A percentile compares a stretch with the other conserved stretches of the same genome.
Conservation (phyloP, 306 rosid species). For the Rubus parviflorus region DNA sequence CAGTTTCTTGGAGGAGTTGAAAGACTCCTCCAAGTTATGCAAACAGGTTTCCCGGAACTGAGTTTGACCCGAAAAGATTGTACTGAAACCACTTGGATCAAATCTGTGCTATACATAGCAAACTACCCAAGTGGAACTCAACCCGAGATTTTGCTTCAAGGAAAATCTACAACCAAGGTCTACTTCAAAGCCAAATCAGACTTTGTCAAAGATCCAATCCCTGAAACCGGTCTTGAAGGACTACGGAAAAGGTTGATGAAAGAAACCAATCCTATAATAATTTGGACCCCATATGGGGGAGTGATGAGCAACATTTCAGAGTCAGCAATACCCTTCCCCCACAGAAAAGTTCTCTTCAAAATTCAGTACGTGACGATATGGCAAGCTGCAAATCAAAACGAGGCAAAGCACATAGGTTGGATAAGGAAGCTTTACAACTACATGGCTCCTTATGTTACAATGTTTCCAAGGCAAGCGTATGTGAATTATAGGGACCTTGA, state of each 20-base stretch:
- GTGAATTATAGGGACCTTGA: constrained; percentile 80
- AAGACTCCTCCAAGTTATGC: constrained; percentile 50
- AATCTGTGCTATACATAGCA: constrained; percentile 61
- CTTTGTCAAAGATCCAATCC: constrained; percentile 54
- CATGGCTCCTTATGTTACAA: constrained; percentile 65
- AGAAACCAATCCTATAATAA: constrained; percentile 54
- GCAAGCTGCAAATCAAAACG: constrained; percentile 38
- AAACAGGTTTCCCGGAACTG: constrained; percentile 60
- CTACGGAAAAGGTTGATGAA: constrained; percentile 55
- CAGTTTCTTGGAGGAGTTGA: constrained; percentile 53
- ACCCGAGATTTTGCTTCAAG: constrained; percentile 56
- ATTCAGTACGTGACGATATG: constrained; percentile 58
- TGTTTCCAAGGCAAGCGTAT: constrained; percentile 63
- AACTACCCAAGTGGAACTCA: constrained; percentile 59
- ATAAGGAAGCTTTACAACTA: constrained; percentile 63
- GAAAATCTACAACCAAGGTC: constrained; percentile 56
- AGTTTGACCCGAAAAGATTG: constrained; percentile 56
- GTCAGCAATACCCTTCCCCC: constrained; percentile 64
- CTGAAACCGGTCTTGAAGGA: constrained; percentile 55
- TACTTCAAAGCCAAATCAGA: constrained; percentile 85
- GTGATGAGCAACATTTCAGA: constrained; percentile 59
- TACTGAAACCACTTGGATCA: constrained; percentile 68
- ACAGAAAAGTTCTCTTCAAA: constrained; percentile 58
- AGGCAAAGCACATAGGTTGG: constrained; percentile 56
- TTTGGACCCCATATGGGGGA: constrained; percentile 76